Percentiles rank a stretch among this genome's conserved stretches.
Evolutionary conservation across 164 flowering plant genomes (phyloP).

Genomic region (Berberis thunbergii): DNA sequence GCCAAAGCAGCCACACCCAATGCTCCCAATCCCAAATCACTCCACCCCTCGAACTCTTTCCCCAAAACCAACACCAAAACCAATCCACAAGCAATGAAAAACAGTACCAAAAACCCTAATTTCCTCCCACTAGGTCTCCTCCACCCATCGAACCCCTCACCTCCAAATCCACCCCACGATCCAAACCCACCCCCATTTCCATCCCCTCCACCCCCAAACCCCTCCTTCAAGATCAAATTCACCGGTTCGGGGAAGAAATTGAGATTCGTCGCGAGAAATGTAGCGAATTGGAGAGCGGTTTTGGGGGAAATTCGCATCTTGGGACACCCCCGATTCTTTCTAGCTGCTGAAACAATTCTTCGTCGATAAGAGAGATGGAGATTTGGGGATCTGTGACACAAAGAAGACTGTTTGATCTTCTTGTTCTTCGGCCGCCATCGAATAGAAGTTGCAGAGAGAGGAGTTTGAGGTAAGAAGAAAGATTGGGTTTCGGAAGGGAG

Average conservation of each 20-base stretch:
- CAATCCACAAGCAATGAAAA: too few relatives aligned
- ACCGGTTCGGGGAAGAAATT: constrained; percentile 47
- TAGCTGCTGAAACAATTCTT: background rate
- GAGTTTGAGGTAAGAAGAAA: too few relatives aligned
- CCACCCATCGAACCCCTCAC: too few relatives aligned
- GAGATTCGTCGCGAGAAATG: constrained; percentile 29
- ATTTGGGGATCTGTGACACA: background rate
- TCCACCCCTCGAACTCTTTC: too few relatives aligned
- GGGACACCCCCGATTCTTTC: constrained; percentile 17
- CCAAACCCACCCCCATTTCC: constrained; percentile 28
- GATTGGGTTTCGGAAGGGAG: too few relatives aligned
- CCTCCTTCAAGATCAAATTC: constrained; percentile 29
- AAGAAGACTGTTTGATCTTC: constrained; percentile 2
- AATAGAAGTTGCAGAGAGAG: too few relatives aligned
- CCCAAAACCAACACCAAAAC: too few relatives aligned
- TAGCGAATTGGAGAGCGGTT: constrained; percentile 19
- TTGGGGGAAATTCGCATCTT: constrained; percentile 19
- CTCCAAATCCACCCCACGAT: constrained; percentile 17
- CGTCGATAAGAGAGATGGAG: background rate
- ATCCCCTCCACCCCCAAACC: constrained; percentile 14
- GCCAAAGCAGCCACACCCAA: constrained; percentile 23
- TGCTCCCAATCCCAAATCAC: constrained; percentile 8
- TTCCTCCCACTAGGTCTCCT: too few relatives aligned
- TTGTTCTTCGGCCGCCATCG: too few relatives aligned
- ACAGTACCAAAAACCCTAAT: too few relatives aligned